Conservation (phyloP, 2,329 filamentous ascomycete species). For the Exophiala xenobiotica region DNA sequence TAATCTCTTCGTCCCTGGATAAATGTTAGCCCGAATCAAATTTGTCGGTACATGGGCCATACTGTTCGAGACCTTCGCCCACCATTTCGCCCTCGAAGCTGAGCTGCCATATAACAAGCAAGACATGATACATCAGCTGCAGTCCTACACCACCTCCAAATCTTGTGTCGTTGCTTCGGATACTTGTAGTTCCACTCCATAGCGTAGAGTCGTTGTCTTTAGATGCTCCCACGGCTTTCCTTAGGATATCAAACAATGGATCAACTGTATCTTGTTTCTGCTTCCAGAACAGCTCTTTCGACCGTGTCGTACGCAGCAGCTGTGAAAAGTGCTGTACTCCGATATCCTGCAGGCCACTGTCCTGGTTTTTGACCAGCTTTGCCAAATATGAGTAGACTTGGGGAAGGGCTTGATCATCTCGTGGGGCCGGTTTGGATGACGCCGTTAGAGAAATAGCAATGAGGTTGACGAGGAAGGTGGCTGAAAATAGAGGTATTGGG, state of each 20-base stretch:
- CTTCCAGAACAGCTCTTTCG: constrained; percentile 84
- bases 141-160: constrained; percentile 77
- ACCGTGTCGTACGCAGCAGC: constrained; percentile 70
- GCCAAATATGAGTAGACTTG: constrained; percentile 84
- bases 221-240: constrained; percentile 69
- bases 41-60: constrained; percentile 37
- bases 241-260: constrained; percentile 78
- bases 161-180: constrained; percentile 63
- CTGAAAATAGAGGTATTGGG: constrained; percentile 83
- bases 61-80: constrained; percentile 84
- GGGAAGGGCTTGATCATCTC: constrained; percentile 74
- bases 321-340: constrained; percentile 89
- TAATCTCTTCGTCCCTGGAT: constrained; percentile 81
- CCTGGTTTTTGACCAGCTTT: constrained; percentile 76
- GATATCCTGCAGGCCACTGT: constrained; percentile 91
- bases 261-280: constrained; percentile 80
- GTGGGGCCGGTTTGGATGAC: constrained; percentile 57
- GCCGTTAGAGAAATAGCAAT: constrained; percentile 64
- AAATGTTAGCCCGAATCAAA: constrained; percentile 26
- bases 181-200: constrained; percentile 52
- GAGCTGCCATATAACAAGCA: constrained; percentile 93
- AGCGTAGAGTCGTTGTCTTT: constrained; percentile 65
- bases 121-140: constrained; percentile 89
- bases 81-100: constrained; percentile 76
- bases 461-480: constrained; percentile 78